These are phyloP conservation scores for Trichoderma sp. DNA, from an alignment of 2,329 filamentous ascomycete species.

Conservation along the genomic window DNA sequence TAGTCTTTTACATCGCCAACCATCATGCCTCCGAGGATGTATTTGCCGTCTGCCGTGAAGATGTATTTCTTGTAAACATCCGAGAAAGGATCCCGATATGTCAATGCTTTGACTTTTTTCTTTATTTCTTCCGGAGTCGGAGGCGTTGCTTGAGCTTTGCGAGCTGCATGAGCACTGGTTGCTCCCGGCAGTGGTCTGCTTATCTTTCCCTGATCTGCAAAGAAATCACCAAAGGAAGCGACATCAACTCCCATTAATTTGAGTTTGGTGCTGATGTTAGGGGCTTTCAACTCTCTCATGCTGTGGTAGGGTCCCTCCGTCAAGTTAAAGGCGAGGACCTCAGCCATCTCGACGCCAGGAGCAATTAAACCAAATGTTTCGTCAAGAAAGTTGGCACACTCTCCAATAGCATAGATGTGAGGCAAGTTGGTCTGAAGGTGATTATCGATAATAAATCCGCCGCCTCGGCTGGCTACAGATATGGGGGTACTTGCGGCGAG, in stretches of 20 bases:
- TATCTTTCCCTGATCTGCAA: slow-evolving; percentile 75
- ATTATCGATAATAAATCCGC: slow-evolving; percentile 70
- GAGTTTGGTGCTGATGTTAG: slow-evolving; percentile 86
- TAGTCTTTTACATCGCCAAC: slow-evolving; percentile 91
- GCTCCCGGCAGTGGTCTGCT: slow-evolving; percentile 64
- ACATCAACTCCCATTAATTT: slow-evolving; percentile 89
- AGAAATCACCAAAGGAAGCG: slow-evolving; percentile 91
- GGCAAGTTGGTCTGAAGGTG: slow-evolving; percentile 66
- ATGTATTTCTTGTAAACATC: slow-evolving; percentile 93
- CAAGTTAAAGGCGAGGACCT: slow-evolving; percentile 86
- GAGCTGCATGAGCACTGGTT: background rate
- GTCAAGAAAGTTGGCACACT: slow-evolving; percentile 85
- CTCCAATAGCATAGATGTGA: slow-evolving; percentile 82
- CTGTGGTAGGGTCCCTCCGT: slow-evolving; percentile 74
- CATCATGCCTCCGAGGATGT: slow-evolving; percentile 94
- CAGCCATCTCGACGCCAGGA: slow-evolving; percentile 88
- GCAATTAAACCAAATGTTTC: slow-evolving; percentile 88
- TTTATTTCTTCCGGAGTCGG: background rate
- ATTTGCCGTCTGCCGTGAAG: slow-evolving; percentile 86
- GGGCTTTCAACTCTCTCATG: slow-evolving; percentile 69
- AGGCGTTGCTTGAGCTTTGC: slow-evolving; percentile 33
- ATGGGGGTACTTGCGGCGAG: slow-evolving; percentile 69
- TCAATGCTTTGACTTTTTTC: slow-evolving; percentile 69
- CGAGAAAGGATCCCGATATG: slow-evolving; percentile 84
- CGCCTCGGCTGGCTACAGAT: slow-evolving; percentile 67